Conservation (phyloP, 208 protist species). For the Herpetomonas muscarum region DNA sequence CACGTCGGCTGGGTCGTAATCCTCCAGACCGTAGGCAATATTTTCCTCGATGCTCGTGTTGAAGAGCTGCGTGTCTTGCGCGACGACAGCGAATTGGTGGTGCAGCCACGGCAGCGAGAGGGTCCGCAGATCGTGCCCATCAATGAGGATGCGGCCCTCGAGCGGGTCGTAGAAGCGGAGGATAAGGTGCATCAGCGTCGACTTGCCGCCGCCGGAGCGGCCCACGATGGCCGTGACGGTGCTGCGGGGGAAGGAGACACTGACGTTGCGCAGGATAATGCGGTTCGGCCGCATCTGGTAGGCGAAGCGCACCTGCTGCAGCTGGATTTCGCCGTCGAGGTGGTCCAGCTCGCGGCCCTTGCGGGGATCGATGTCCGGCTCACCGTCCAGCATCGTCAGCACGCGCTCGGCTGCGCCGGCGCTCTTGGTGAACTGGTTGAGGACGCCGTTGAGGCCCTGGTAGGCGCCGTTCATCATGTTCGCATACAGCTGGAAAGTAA, state of each 20-base stretch:
- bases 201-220: constrained; percentile 48
- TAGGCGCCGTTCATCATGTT: constrained; percentile 46
- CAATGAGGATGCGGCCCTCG: constrained; percentile 28
- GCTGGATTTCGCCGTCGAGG: constrained; percentile 11
- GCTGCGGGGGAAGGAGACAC: constrained; percentile 21
- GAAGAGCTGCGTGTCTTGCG: constrained; percentile 97
- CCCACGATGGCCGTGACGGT: constrained; percentile 39
- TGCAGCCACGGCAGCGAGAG: constrained; percentile 36
- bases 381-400: constrained; percentile 36
- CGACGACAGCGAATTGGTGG: constrained; percentile 94
- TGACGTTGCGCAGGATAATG: constrained; percentile 20
- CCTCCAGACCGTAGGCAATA: constrained; percentile 45
- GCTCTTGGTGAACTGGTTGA: constrained; percentile 38
- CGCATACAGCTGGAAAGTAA: constrained; percentile 55
- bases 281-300: constrained; percentile 24
- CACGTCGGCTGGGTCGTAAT: constrained; percentile 25
- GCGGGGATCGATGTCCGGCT: constrained; percentile 23
- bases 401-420: constrained; percentile 49
- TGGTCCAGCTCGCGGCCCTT: constrained; percentile 14
- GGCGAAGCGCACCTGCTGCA: constrained; percentile 20
- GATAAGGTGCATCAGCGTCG: constrained; percentile 37
- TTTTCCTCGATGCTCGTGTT: constrained; percentile 85
- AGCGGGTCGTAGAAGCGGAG: constrained; percentile 69
- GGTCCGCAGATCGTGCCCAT: constrained; percentile 26
- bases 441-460: constrained; percentile 34